Evolutionary conservation across 208 protist species (phyloP).

Genomic region (Acanthamoeba rhysodes): DNA sequence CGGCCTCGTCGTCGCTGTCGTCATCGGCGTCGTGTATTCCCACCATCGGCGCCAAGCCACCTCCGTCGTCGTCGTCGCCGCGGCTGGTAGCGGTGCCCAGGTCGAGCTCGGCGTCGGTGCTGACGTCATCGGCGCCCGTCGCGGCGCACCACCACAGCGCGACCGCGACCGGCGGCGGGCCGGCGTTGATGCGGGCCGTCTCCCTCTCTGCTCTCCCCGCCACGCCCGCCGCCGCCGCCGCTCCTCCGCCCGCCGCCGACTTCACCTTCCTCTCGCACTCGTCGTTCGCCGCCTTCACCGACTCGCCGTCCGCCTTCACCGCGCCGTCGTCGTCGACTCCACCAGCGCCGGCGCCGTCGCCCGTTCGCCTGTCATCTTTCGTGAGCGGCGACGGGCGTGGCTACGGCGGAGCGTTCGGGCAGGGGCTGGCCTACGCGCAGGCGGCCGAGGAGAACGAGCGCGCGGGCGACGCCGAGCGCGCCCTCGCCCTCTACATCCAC

Average conservation of each 20-base stretch:
- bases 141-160: too few relatives aligned
- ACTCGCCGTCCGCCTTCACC: not conserved
- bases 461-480: not conserved
- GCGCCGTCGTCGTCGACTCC: not conserved
- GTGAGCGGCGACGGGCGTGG: not conserved
- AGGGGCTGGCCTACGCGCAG: not conserved
- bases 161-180: too few relatives aligned
- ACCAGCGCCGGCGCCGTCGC: not conserved
- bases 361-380: not conserved
- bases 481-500: not conserved
- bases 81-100: not conserved
- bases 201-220: too few relatives aligned
- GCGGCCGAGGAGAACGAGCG: not conserved
- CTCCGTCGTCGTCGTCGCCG: not conserved
- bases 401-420: not conserved
- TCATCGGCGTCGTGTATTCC: not conserved
- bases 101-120: not conserved
- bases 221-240: too few relatives aligned
- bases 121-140: not conserved
- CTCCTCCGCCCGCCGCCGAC: too few relatives aligned
- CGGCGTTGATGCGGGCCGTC: too few relatives aligned
- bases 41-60: not conserved
- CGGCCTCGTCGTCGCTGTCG: not conserved
- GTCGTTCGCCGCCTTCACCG: not conserved
- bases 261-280: not conserved